These are phyloP conservation scores for Monilinia polystroma DNA, from an alignment of 2,329 filamentous ascomycete species.

Conservation along the genomic window DNA sequence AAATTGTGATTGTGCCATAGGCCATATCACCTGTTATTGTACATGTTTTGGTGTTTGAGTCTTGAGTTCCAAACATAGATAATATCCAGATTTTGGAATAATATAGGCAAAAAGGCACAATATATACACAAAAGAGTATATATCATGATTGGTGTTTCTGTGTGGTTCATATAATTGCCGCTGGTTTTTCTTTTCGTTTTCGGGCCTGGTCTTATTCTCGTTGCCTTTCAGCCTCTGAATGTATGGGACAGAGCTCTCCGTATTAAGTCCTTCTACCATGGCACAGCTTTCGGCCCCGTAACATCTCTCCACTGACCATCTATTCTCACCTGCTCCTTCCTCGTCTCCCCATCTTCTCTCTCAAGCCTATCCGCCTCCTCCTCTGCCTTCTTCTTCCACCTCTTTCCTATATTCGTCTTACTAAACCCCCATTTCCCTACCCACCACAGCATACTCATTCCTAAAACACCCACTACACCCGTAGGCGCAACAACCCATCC, in stretches of 20 bases:
- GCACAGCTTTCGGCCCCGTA: slow-evolving; percentile 36
- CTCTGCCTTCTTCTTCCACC: slow-evolving; percentile 31
- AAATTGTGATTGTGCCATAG: not conserved
- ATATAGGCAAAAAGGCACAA: not conserved
- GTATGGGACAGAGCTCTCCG: not conserved
- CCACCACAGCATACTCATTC: slow-evolving; percentile 36
- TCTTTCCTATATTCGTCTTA: slow-evolving; percentile 29
- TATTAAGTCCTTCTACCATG: slow-evolving; percentile 32
- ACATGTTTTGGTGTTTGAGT: not conserved
- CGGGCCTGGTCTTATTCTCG: not conserved
- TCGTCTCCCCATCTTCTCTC: slow-evolving; percentile 26
- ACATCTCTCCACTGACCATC: slow-evolving; percentile 40
- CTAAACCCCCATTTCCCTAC: slow-evolving; percentile 40
- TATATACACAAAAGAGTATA: not conserved
- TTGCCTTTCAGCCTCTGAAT: not conserved
- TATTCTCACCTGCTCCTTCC: slow-evolving; percentile 28
- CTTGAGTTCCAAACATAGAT: not conserved
- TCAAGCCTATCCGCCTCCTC: slow-evolving; percentile 26
- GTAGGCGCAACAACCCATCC: slow-evolving; percentile 39
- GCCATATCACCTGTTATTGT: not conserved
- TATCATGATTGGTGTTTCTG: not conserved
- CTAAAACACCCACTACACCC: slow-evolving; percentile 34
- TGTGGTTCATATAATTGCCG: not conserved
- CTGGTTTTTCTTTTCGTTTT: not conserved
- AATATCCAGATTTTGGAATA: not conserved